Base-by-base conservation (phyloP, 2,329 filamentous ascomycete genomes). In the Epichloe festucae region DNA sequence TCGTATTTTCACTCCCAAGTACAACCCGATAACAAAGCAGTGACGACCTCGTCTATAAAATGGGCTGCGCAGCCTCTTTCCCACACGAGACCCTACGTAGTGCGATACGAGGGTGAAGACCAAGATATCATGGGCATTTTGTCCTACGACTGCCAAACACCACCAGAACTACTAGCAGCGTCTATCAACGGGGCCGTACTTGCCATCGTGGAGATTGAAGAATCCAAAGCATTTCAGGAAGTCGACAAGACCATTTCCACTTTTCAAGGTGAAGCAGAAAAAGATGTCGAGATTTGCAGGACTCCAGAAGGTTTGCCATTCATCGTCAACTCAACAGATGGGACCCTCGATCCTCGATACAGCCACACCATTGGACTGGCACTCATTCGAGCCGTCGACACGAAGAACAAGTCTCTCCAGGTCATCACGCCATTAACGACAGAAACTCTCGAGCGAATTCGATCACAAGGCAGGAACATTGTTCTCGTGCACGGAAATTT, bases 161-260 rank as follows among this genome's bases (percentile, higher is more conserved):
- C 78, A 0, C 67, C 77, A 0, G 72, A 76, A 4, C 69, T 85
- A 6, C 64, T 90, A 1, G 70, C 73, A 0, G 81, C 85, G 41
- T 73, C 82, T 0, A 77, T 91, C 43, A 82, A 87, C 57, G 87
- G 87, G 15, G 77, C 78, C n/a, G 63, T 89, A 0, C 67, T 91
- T 0, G 82, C 85, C 0, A 69, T 87, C 6, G 78, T 88, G 0
- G 73, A 76, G 34, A 68, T 87, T 7, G 78, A 85, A 49, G 73
- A 75, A 21, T 54, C 63, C 0, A 63, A 62, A 21, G 79, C 79
- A 2, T 76, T 82, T 51, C 64, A 69, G 10, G 61, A 62, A 11
- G 58, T 70, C 49, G 15, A 40, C 12, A n/a, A 5, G 21, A 10
- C 43, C 23, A 31, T 7, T 27, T 15, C 34, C 17, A 48, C 5